These are phyloP conservation scores for Wickerhamiella azymoides DNA, from an alignment of 805 yeast species.

Conservation along the genomic window DNA sequence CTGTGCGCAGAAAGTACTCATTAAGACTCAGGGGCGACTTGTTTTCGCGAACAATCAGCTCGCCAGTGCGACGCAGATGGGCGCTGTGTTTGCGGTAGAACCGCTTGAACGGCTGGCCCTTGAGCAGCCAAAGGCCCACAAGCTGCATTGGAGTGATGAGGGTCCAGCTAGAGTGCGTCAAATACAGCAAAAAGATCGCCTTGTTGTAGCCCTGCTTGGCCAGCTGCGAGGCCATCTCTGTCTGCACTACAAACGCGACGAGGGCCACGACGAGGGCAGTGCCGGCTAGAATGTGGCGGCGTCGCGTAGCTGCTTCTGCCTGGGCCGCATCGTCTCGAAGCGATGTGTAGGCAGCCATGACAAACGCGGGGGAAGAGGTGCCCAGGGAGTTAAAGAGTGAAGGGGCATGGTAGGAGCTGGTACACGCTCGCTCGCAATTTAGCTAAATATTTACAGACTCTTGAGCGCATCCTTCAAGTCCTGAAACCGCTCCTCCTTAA, in stretches of 20 bases:
- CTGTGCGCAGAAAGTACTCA: slow-evolving; percentile 31
- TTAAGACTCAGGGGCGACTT: slow-evolving; percentile 8
- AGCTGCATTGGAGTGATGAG: slow-evolving; percentile 59
- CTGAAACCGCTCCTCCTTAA: slow-evolving; percentile 3
- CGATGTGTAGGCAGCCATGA: slow-evolving; percentile 5
- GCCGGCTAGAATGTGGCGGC: slow-evolving; percentile 32
- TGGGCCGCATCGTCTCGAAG: not conserved
- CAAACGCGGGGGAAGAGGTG: not conserved
- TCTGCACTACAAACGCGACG: slow-evolving; percentile 58
- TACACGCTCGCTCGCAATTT: too few relatives aligned
- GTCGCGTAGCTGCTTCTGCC: slow-evolving; percentile 16
- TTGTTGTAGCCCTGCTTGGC: slow-evolving; percentile 47
- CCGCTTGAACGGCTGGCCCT: slow-evolving; percentile 5
- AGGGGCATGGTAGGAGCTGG: too few relatives aligned
- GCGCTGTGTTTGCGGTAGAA: slow-evolving; percentile 12
- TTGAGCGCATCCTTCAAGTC: not conserved
- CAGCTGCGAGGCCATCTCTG: slow-evolving; percentile 63
- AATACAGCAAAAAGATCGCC: slow-evolving; percentile 44
- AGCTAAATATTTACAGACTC: not conserved
- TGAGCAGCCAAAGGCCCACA: slow-evolving; percentile 29
- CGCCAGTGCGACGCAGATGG: slow-evolving; percentile 14
- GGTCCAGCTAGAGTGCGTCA: slow-evolving; percentile 74
- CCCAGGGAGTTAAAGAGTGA: too few relatives aligned
- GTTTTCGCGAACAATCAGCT: slow-evolving; percentile 12
- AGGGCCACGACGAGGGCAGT: slow-evolving; percentile 36